phyloP scores from a whole-genome alignment of 768 basidiomycete genomes.

The Mrakia gelida region DNA sequence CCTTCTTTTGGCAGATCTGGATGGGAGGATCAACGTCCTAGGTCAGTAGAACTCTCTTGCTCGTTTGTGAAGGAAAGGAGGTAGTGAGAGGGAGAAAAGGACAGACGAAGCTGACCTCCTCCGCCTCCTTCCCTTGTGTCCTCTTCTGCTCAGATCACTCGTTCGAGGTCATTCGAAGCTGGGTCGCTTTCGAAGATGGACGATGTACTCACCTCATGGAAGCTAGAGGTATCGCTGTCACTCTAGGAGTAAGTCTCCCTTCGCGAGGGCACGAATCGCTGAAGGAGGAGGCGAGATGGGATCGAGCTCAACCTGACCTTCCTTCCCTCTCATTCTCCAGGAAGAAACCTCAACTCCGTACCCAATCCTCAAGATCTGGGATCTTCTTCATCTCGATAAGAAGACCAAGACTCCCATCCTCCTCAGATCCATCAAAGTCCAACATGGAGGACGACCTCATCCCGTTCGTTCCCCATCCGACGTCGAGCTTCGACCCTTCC shows the following conservation, averaged over 20 bases:
- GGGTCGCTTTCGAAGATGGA: constrained; percentile 74
- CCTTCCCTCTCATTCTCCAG: constrained; percentile 45
- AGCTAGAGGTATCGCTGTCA: constrained; percentile 72
- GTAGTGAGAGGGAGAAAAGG: not conserved
- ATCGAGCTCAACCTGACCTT: constrained; percentile 15
- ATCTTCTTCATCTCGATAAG: constrained; percentile 66
- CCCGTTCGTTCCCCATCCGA: not conserved
- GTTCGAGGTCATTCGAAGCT: constrained; percentile 66
- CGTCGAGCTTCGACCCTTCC: too few species aligned
- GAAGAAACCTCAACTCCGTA: constrained; percentile 65
- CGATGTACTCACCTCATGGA: constrained; percentile 84
- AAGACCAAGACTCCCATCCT: constrained; percentile 60
- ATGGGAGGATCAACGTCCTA: constrained; percentile 74
- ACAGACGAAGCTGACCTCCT: constrained; percentile 3
- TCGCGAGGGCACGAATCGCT: not conserved
- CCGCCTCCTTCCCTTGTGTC: not conserved
- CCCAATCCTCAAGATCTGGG: constrained; percentile 71
- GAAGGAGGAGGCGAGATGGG: too few species aligned
- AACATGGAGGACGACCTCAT: constrained; percentile 56
- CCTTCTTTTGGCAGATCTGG: constrained; percentile 74
- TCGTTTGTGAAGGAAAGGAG: not conserved
- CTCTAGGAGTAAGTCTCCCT: constrained; percentile 66
- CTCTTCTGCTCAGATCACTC: constrained; percentile 51
- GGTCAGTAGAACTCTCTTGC: not conserved
- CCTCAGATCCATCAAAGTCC: constrained; percentile 70